Base-by-base conservation (phyloP, 208 protist genomes). In the Spongospora subterranea region DNA sequence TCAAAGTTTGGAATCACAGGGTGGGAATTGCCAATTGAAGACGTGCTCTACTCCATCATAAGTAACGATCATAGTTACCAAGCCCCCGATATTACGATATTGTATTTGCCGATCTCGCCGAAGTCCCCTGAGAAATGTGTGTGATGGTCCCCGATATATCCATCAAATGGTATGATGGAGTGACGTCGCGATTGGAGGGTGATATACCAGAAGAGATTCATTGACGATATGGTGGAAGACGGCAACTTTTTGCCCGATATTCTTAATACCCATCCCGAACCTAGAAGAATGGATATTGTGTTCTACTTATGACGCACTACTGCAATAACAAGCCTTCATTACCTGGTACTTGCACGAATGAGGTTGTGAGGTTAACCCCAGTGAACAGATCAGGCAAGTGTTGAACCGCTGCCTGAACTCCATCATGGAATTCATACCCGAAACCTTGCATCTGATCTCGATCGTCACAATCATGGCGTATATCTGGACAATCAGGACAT, bases 381-480 rank as follows among this genome's bases (percentile, higher is more conserved):
- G 46, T 76, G 54, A 76, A 76, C 88, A 20, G 1, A 45, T 89
- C 88, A n/a, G 88, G 17, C 11, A 89, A n/a, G 35, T 39, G 6
- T n/a, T 82, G 71, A 35, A 35, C n/a, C 13, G 17, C 71, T 40
- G 40, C 71, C 6, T 89, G 29, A 76, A 40, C 6, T 6, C 88
- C 88, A 45, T 89, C 54, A 45, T 89, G 88, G 39, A 60, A 32
- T 20, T 1, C 35, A 39, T 71, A 89, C 13, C 88, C 88, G n/a
- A 76, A 89, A 20, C 29, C 54, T 45, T 60, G n/a, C 88, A 89
- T 76, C 46, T 89, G 88, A 45, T 89, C 88, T 20, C 88, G 50
- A 45, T 89, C 88, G n/a, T 89, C 50, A 45, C 88, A 89, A 39
- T 89, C 88, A 45, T 89, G 88, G 1, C 88, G 88, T 6, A 89